Evolutionary conservation across 2,329 filamentous ascomycete genomes (phyloP).

Genomic region (Venturia aucupariae): DNA sequence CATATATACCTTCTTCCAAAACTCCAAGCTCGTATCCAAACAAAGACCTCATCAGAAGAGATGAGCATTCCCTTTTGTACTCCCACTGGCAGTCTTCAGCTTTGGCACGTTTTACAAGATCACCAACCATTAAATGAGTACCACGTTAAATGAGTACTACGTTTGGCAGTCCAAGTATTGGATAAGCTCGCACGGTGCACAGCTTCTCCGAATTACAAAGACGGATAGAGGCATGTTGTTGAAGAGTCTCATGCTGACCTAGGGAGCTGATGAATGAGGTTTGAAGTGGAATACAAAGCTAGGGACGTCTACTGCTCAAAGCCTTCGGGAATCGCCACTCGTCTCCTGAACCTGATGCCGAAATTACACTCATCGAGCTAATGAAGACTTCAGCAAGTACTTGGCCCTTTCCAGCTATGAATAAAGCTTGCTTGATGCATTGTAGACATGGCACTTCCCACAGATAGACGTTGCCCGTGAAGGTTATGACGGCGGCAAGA

Average conservation of each 20-base stretch:
- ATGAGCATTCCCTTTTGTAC: neutral
- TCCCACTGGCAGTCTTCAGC: neutral
- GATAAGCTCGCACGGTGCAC: neutral
- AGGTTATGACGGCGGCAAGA: neutral
- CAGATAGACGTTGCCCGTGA: neutral
- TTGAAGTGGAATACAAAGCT: neutral
- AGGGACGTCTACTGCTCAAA: neutral
- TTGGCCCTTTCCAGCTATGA: neutral
- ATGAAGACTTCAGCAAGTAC: neutral
- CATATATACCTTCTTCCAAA: neutral
- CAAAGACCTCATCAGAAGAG: neutral
- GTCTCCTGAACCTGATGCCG: neutral
- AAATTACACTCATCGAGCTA: neutral
- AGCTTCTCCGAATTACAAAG: too few relatives aligned
- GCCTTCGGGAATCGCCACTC: neutral
- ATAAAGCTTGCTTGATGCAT: neutral
- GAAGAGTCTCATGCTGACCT: neutral
- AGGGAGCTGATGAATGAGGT: neutral
- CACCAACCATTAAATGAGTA: neutral
- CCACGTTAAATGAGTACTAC: neutral
- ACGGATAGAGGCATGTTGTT: too few relatives aligned
- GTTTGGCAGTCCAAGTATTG: neutral
- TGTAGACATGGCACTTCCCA: neutral
- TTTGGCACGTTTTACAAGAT: neutral
- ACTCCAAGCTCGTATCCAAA: neutral